Evolutionary conservation across 2,329 filamentous ascomycete species (phyloP).

Genomic region (Rhinocladiella mackenziei): DNA sequence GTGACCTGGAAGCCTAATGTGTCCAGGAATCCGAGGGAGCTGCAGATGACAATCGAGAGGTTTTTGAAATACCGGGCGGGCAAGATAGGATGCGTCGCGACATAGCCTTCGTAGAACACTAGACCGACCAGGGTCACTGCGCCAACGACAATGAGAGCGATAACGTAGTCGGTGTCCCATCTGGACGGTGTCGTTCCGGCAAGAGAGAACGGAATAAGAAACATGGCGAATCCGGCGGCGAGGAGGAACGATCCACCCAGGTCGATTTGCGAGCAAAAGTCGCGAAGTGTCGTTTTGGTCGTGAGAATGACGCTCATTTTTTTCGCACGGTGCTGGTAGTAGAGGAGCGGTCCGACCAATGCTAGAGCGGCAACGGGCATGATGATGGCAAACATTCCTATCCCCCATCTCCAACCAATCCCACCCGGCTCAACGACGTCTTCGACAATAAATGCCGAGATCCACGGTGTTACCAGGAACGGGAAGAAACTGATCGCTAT

Average conservation of each 20-base stretch:
- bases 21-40: conserved; percentile 43
- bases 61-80: conserved; percentile 46
- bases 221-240: conserved; percentile 46
- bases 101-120: conserved; percentile 47
- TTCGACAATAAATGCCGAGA: conserved; percentile 42
- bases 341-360: conserved; percentile 39
- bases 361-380: conserved; percentile 39
- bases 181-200: conserved; percentile 40
- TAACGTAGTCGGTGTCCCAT: conserved; percentile 48
- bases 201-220: conserved; percentile 49
- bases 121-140: conserved; percentile 41
- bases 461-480: conserved; percentile 42
- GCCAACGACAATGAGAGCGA: conserved; percentile 45
- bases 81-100: conserved; percentile 46
- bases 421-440: conserved; percentile 34
- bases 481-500: conserved; percentile 40
- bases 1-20: conserved; percentile 44
- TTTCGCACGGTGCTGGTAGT: conserved; percentile 37
- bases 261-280: conserved; percentile 37
- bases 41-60: conserved; percentile 41
- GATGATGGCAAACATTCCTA: conserved; percentile 41
- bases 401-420: conserved; percentile 45
- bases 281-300: conserved; percentile 29
- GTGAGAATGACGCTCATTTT: conserved; percentile 31
- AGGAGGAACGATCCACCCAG: conserved; percentile 46